These are phyloP conservation scores for Murraya paniculata DNA, from an alignment of 345 rosid genomes.

Conservation along the genomic window DNA sequence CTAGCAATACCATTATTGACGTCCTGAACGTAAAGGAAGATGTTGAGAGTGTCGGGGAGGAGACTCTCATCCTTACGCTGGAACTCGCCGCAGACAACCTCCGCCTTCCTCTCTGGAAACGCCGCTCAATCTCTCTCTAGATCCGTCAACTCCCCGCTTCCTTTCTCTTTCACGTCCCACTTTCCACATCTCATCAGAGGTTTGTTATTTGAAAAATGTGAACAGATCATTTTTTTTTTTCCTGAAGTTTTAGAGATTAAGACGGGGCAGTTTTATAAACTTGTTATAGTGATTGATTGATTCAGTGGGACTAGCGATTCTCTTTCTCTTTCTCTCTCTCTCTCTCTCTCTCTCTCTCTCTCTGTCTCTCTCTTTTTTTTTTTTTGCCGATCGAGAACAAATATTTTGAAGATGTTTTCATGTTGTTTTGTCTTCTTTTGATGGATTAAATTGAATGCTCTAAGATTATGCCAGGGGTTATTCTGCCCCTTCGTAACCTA, in stretches of 20 bases:
- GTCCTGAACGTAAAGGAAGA: conserved; percentile 16
- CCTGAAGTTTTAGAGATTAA: too few relatives aligned
- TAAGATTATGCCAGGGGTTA: not conserved
- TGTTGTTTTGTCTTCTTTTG: not conserved
- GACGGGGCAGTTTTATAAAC: too few relatives aligned
- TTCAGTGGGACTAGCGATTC: too few relatives aligned
- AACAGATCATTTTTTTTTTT: too few relatives aligned
- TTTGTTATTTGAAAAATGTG: conserved; percentile 4
- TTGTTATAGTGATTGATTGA: too few relatives aligned
- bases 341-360: too few relatives aligned
- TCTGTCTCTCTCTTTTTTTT: too few relatives aligned
- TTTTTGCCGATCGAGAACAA: not conserved
- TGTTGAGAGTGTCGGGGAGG: conserved; percentile 78
- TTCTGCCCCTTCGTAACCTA: not conserved
- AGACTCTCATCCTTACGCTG: conserved; percentile 54
- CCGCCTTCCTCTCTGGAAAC: conserved; percentile 32
- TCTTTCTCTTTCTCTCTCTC: too few relatives aligned
- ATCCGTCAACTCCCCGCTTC: conserved; percentile 33
- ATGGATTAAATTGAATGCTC: not conserved
- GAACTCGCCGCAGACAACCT: conserved; percentile 41
- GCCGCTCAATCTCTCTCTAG: conserved; percentile 27
- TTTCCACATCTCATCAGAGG: conserved; percentile 57
- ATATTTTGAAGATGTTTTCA: not conserved
- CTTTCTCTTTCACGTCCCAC: conserved; percentile 23
- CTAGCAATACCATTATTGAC: not conserved